A percentile compares a stretch with the other conserved stretches of the same genome.
Evolutionary conservation across 192 early-diverging fungal genomes (phyloP).

Genomic region (Coemansia guatemalensis): DNA sequence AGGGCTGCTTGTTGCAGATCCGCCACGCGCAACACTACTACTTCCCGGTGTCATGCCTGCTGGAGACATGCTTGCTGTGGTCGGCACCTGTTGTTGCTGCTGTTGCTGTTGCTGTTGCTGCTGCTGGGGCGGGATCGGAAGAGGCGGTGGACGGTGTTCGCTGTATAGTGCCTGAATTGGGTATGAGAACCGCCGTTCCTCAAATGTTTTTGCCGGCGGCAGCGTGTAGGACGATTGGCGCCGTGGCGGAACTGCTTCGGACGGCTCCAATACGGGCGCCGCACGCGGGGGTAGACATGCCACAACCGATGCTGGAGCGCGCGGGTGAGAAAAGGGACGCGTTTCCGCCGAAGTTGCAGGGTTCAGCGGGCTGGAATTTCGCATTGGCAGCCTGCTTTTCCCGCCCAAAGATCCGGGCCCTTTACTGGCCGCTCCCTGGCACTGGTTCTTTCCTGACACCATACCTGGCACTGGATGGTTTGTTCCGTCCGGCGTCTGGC

Average conservation of each 20-base stretch:
- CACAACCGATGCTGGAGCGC: constrained; percentile 44
- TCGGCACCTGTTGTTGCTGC: constrained; percentile 1
- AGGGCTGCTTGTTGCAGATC: no score
- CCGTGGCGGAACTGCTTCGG: constrained; percentile 36
- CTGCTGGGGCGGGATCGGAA: constrained; percentile 17
- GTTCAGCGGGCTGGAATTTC: constrained; percentile 10
- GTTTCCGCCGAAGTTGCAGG: constrained; percentile 7
- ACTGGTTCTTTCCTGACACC: neutral
- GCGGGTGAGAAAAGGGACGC: constrained; percentile 45
- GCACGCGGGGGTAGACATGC: constrained; percentile 29
- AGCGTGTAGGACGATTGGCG: constrained; percentile 53
- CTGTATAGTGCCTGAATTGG: constrained; percentile 38
- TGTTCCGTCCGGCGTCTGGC: constrained; percentile 4
- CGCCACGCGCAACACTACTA: constrained; percentile 11
- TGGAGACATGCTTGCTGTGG: neutral
- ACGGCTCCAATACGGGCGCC: constrained; percentile 2
- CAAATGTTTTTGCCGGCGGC: constrained; percentile 48
- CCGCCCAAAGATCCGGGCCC: neutral
- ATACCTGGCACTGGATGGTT: neutral
- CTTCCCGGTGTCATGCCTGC: constrained; percentile 8
- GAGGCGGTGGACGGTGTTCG: constrained; percentile 30
- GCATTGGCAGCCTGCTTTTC: neutral
- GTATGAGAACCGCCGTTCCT: constrained; percentile 51
- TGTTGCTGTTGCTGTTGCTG: constrained; percentile 9
- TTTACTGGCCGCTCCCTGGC: neutral